phyloP scores from a whole-genome alignment of 208 protist genomes.

The Acanthamoeba divionensis region DNA sequence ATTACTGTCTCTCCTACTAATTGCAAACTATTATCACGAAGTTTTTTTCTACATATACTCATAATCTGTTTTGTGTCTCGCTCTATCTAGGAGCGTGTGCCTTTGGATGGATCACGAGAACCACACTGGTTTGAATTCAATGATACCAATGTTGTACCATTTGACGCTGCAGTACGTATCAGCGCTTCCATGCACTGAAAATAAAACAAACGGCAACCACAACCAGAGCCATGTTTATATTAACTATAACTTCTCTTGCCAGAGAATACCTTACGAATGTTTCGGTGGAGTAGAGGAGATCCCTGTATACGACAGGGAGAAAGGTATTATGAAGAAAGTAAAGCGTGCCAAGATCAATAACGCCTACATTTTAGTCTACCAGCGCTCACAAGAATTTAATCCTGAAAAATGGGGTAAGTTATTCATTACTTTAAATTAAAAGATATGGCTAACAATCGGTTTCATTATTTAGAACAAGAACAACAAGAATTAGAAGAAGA shows the following conservation, averaged over 20 bases:
- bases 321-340: constrained; percentile 5
- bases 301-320: constrained; percentile 58
- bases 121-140: constrained; percentile 74
- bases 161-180: constrained; percentile 42
- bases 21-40: background rate
- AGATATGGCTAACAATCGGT: background rate
- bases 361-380: constrained; percentile 77
- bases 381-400: background rate
- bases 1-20: background rate
- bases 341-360: constrained; percentile 67
- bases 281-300: constrained; percentile 72
- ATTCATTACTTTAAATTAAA: background rate
- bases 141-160: constrained; percentile 63
- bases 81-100: background rate
- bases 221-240: background rate
- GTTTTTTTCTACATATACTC: background rate
- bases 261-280: constrained; percentile 59
- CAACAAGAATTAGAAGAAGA: background rate
- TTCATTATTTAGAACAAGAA: background rate
- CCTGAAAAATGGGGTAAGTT: background rate
- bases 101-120: background rate
- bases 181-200: background rate
- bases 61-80: background rate
- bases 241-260: background rate
- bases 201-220: too few species aligned